Evolutionary conservation across 2,329 filamentous ascomycete species (phyloP), one percentile per base, ranked within the genome.

Genomic region (Trichoderma sp.): DNA sequence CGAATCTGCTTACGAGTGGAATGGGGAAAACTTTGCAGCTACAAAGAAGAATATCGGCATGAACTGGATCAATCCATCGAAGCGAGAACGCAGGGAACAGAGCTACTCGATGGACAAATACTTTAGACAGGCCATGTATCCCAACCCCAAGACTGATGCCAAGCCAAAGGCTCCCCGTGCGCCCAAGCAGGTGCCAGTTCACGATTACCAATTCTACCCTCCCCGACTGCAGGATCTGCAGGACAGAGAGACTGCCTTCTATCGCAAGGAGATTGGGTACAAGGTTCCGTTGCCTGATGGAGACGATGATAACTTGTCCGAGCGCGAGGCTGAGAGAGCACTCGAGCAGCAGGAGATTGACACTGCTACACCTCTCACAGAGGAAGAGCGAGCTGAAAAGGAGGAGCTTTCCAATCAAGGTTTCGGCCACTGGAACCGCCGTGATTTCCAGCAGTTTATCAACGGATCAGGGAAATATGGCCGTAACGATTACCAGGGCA

Each of bases 61-160:
- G 75, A 95, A 87, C 78, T 99, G 97, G 97, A 99, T 99, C 84
- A 97, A 99, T 78, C 97, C 96, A 2, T 91, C 95, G 18, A 99
- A 99, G 86, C 95, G 96, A 82, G 97, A 99, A 84, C 93, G 96
- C 78, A 99, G 98, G 82, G 95, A 98, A 79, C 94, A 98, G 80
- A 94, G 94, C 6, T 99, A 99, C 81, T 98, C 95, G 0, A 97
- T 99, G 85, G 97, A 99, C 81, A 97, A 98, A 82, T 99, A 99
- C 84, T 99, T 98, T 83, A 92, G 95, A 75, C 91, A 97, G 77
- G 93, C 94, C 11, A 88, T 99, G 78, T 92, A 93, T 77, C 87
- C 87, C 12, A 87, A 89, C 43, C 96, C 93, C 90, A 94, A 81
- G 90, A 91, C 93, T 51, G 94, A 98, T 74, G 88, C 93, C 30